These are phyloP conservation scores for Tulasnella sp. DNA, from an alignment of 768 basidiomycete genomes.

Conservation along the genomic window DNA sequence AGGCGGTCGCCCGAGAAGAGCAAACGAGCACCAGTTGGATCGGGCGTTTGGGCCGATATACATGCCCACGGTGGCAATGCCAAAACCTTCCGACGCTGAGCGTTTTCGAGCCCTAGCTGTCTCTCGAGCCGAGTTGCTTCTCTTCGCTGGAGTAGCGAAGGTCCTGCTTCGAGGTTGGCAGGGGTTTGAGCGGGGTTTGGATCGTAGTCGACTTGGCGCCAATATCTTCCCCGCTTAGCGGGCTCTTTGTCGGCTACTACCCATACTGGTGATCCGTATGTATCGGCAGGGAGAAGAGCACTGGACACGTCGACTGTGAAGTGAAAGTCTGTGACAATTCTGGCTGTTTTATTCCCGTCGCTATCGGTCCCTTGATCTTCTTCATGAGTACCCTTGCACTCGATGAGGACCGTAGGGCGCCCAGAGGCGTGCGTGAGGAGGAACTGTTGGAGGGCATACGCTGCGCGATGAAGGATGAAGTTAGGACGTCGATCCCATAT, in stretches of 20 bases:
- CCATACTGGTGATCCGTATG: neutral
- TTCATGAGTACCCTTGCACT: slow-evolving; percentile 53
- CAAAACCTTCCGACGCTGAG: neutral
- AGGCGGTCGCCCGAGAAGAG: neutral
- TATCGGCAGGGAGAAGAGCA: neutral
- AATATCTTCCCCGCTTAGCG: neutral
- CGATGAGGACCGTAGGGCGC: slow-evolving; percentile 48
- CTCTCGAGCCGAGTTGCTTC: neutral
- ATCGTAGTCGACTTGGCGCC: neutral
- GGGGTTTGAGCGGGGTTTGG: neutral
- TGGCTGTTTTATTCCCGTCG: neutral
- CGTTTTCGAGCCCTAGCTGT: neutral
- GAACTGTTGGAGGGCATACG: slow-evolving; percentile 70
- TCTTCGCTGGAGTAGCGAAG: neutral
- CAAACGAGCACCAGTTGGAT: neutral
- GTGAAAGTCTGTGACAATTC: neutral
- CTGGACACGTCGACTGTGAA: neutral
- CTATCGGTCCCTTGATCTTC: slow-evolving; percentile 39
- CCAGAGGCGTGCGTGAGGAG: slow-evolving; percentile 56
- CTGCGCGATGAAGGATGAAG: slow-evolving; percentile 37
- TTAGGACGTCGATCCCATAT: neutral
- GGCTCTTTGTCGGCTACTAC: neutral
- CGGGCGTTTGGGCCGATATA: neutral
- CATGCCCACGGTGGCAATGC: neutral
- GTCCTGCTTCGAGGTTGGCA: neutral